phyloP scores from a whole-genome alignment of 1,139 yeast species.

The Blastobotrys capitulatus region DNA sequence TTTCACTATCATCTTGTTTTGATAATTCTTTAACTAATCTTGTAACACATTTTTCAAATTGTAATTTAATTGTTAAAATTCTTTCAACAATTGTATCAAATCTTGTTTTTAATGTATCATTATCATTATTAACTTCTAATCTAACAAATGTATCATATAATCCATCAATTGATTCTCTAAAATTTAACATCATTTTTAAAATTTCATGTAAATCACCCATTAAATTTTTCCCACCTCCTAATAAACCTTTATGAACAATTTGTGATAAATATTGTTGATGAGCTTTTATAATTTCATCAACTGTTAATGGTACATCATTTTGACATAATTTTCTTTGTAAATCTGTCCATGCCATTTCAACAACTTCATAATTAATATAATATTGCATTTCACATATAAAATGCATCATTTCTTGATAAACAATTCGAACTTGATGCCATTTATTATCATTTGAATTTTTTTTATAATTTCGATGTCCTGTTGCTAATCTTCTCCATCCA shows the following conservation, averaged over 20 bases:
- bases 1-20: slow-evolving; percentile 32
- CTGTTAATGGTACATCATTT: slow-evolving; percentile 24
- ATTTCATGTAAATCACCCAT: slow-evolving; percentile 35
- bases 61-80: slow-evolving; percentile 16
- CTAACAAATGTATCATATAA: slow-evolving; percentile 22
- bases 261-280: slow-evolving; percentile 33
- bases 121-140: slow-evolving; percentile 4
- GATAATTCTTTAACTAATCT: slow-evolving; percentile 28
- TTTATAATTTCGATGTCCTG: slow-evolving; percentile 20
- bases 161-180: slow-evolving; percentile 23
- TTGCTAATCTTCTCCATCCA: slow-evolving; percentile 41
- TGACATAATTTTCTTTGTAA: slow-evolving; percentile 27
- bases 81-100: slow-evolving; percentile 12
- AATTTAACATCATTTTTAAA: slow-evolving; percentile 29
- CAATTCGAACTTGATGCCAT: slow-evolving; percentile 30
- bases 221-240: slow-evolving; percentile 32
- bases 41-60: slow-evolving; percentile 24
- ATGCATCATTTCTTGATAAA: slow-evolving; percentile 34
- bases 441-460: neutral
- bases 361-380: slow-evolving; percentile 36
- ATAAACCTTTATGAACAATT: slow-evolving; percentile 34
- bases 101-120: slow-evolving; percentile 4
- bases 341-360: slow-evolving; percentile 37
- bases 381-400: slow-evolving; percentile 36
- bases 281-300: slow-evolving; percentile 35